Conservation (phyloP, 2,329 filamentous ascomycete species). For the Chalaropsis thielavioides region DNA sequence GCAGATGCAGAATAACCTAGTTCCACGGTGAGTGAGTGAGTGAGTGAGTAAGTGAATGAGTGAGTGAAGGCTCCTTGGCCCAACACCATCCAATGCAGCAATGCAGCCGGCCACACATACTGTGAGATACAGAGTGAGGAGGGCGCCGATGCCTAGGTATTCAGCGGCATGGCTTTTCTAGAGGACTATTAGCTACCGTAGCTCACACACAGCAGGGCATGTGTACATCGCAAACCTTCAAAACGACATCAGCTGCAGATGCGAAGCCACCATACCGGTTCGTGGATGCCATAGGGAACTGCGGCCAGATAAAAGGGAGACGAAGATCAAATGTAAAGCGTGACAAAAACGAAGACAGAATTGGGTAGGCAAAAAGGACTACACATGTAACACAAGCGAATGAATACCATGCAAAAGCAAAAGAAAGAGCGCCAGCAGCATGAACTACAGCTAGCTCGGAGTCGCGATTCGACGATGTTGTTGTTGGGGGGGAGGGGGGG, state of each 20-base stretch:
- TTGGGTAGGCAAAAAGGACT: too few species aligned
- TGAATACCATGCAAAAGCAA: too few species aligned
- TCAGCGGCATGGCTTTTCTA: slow-evolving; percentile 77
- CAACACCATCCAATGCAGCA: neutral
- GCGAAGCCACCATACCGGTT: neutral
- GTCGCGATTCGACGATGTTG: too few species aligned
- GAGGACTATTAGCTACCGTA: neutral
- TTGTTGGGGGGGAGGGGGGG: too few species aligned
- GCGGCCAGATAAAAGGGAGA: neutral
- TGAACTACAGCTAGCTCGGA: too few species aligned
- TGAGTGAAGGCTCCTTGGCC: neutral
- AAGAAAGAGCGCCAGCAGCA: too few species aligned
- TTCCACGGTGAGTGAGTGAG: neutral
- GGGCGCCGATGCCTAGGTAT: slow-evolving; percentile 60
- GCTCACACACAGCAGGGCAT: neutral
- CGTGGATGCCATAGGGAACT: neutral
- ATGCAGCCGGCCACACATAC: slow-evolving; percentile 37
- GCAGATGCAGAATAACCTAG: slow-evolving; percentile 41
- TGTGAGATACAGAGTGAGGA: slow-evolving; percentile 53
- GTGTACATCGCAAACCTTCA: neutral
- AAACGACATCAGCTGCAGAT: neutral
- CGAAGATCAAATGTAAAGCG: neutral
- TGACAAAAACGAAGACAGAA: neutral
- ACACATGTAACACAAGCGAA: too few species aligned
- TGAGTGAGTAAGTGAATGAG: too few species aligned